Evolutionary conservation across 768 basidiomycete species (phyloP), one percentile per base, ranked within the genome.

Genomic region (Harrya chromipes): DNA sequence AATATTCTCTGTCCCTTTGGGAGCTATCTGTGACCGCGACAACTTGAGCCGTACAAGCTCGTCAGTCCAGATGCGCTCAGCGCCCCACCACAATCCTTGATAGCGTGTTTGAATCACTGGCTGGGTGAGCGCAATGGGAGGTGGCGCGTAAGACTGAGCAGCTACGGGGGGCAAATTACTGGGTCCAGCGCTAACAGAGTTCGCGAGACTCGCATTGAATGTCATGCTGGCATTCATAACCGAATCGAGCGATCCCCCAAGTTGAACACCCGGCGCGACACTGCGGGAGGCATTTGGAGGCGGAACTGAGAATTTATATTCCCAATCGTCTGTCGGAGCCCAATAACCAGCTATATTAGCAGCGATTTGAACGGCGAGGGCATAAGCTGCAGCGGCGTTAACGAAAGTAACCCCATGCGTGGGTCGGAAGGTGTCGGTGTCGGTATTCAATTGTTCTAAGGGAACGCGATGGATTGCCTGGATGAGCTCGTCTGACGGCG

Each of bases 71-170:
- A 94, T 88, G 26, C 89, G 78, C 61, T 94, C 92, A 1, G 84
- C 81, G 8, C 93, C 93, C 85, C 87, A 89, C 90, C 90, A 95
- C 8, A 94, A 62, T 2, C 89, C 89, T 60, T 91, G 87, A 61
- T 82, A 90, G 36, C 82, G 73, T 42, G 69, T 76, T 59, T 87
- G 85, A 0, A 68, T 70, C 26, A 75, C 61, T 1, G 60, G 64
- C 42, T 75, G 71, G 8, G 54, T 44, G 27, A 57, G 60, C 36
- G 55, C 26, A 19, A 68, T 19, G 11, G 46, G 59, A 0, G 46
- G 44, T 21, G 59, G 60, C 19, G 54, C 51, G 2, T 61, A 52
- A 39, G 44, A 13, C 3, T 45, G 49, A 4, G 44, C 10, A 11
- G 34, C 38, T 10, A 17, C 24, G 13, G 44, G 4, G 21, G 40